Conservation (phyloP, 129 eudicot genomes). For the Flaveria linearis region DNA sequence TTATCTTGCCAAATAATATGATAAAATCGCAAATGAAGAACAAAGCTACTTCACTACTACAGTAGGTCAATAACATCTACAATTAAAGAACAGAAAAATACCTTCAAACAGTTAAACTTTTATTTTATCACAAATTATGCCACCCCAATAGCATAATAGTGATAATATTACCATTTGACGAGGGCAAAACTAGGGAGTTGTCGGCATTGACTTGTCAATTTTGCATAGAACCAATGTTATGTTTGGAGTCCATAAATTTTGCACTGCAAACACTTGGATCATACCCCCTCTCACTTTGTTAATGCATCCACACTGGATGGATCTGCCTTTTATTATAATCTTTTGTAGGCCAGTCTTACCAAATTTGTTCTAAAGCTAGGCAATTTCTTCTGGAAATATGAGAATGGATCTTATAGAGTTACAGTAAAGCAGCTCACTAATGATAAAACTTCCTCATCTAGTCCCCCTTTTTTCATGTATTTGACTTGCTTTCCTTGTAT, state of each 20-base stretch:
- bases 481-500: background rate
- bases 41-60: too few relatives aligned
- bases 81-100: background rate
- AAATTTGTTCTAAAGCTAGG: background rate
- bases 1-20: background rate
- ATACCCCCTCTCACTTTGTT: background rate
- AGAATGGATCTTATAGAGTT: background rate
- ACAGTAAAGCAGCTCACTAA: background rate
- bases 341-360: background rate
- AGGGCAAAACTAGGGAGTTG: background rate
- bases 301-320: background rate
- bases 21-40: background rate
- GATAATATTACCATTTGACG: background rate
- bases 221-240: too few relatives aligned
- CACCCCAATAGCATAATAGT: background rate
- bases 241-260: background rate
- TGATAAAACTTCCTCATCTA: background rate
- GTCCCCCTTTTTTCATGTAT: background rate
- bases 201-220: too few relatives aligned
- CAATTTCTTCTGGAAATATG: background rate
- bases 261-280: background rate
- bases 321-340: slow-evolving; percentile 2
- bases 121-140: background rate
- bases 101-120: background rate
- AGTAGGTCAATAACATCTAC: too few relatives aligned